These are phyloP conservation scores for Scleroderma bovista DNA, from an alignment of 768 basidiomycete genomes.

Conservation along the genomic window DNA sequence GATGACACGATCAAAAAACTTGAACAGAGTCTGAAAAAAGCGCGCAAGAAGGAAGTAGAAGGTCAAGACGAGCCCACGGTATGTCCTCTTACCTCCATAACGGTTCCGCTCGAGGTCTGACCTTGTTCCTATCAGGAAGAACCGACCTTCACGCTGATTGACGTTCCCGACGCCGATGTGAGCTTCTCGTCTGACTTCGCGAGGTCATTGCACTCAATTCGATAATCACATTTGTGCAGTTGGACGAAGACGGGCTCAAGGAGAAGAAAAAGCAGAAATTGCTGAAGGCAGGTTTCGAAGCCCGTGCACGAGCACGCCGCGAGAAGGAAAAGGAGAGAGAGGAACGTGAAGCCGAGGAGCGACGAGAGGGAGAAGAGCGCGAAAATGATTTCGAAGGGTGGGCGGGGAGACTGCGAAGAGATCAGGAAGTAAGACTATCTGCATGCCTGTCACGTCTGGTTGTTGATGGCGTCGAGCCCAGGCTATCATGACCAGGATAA, in stretches of 20 bases:
- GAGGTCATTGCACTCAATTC: background rate
- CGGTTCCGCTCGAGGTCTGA: background rate
- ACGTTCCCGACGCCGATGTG: constrained; percentile 85
- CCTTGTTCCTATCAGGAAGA: constrained; percentile 50
- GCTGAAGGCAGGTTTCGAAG: constrained; percentile 90
- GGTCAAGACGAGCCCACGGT: constrained; percentile 61
- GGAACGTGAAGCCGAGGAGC: constrained; percentile 54
- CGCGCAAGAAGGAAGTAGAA: constrained; percentile 75
- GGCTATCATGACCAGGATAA: constrained; percentile 79
- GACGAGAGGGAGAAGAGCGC: constrained; percentile 68
- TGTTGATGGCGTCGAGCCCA: constrained; percentile 24
- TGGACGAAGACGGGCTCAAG: constrained; percentile 86
- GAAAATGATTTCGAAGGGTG: constrained; percentile 67
- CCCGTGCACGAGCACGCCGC: constrained; percentile 72
- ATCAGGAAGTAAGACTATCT: constrained; percentile 65
- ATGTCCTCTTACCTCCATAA: constrained; percentile 6
- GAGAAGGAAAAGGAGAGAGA: constrained; percentile 87
- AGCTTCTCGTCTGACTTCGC: constrained; percentile 8
- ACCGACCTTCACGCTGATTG: constrained; percentile 84
- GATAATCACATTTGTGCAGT: constrained; percentile 31
- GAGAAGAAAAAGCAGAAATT: constrained; percentile 94
- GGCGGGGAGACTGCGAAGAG: constrained; percentile 63
- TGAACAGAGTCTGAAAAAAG: constrained; percentile 68
- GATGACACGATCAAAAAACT: constrained; percentile 85
- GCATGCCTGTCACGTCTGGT: background rate